Evolutionary conservation across 768 basidiomycete genomes (phyloP).

Genomic region (Mycena venus): DNA sequence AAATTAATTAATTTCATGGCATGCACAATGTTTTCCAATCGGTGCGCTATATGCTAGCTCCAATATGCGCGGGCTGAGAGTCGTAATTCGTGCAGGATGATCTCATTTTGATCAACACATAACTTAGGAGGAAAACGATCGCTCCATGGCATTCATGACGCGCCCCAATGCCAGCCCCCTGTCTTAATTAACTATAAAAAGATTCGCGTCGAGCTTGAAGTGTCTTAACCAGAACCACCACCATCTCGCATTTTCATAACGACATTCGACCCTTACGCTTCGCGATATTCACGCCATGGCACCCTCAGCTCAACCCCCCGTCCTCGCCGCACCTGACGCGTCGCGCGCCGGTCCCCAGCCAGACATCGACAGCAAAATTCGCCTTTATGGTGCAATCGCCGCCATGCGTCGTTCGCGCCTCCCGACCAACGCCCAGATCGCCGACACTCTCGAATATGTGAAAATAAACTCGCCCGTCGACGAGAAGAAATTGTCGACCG

Average conservation of each 20-base stretch:
- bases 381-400: conserved; percentile 83
- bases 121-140: background rate
- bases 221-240: background rate
- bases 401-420: conserved; percentile 85
- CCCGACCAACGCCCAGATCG: conserved; percentile 87
- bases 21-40: too few relatives aligned
- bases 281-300: background rate
- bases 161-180: background rate
- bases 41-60: too few relatives aligned
- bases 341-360: background rate
- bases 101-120: background rate
- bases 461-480: conserved; percentile 71
- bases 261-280: background rate
- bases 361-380: conserved; percentile 59
- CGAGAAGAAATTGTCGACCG: conserved; percentile 74
- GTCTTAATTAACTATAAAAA: background rate
- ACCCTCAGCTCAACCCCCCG: background rate
- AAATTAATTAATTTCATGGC: background rate
- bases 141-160: background rate
- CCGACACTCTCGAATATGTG: conserved; percentile 77
- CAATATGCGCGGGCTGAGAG: background rate
- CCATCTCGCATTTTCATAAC: background rate
- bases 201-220: background rate
- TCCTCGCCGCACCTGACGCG: background rate
- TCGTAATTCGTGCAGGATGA: background rate